Percentiles rank a stretch among this genome's conserved stretches.
phyloP scores from a whole-genome alignment of 2,329 filamentous ascomycete species.

The Clonostachys rhizophaga region DNA sequence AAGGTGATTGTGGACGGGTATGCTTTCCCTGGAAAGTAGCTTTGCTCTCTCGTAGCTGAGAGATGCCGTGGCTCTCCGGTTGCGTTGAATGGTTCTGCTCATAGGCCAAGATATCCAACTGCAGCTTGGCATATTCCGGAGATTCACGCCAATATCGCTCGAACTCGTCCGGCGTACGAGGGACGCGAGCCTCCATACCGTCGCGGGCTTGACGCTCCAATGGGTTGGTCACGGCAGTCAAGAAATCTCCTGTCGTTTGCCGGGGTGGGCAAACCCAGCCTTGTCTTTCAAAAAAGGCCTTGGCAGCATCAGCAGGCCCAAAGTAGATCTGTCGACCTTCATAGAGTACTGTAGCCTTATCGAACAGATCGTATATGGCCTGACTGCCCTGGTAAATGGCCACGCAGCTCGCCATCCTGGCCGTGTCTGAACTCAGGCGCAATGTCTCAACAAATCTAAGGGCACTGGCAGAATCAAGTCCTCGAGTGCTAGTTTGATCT shows the following conservation, averaged over 20 bases:
- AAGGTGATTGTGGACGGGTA: constrained; percentile 49
- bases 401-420: constrained; percentile 54
- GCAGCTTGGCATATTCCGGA: constrained; percentile 32
- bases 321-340: constrained; percentile 77
- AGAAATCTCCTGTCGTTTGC: constrained; percentile 65
- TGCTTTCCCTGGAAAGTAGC: constrained; percentile 45
- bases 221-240: constrained; percentile 65
- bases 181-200: constrained; percentile 58
- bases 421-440: constrained; percentile 59
- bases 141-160: constrained; percentile 42
- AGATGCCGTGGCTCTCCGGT: constrained; percentile 23
- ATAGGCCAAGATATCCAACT: constrained; percentile 44
- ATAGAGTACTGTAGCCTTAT: constrained; percentile 71
- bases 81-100: constrained; percentile 28
- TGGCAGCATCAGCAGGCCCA: constrained; percentile 56
- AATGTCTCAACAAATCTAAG: constrained; percentile 68
- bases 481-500: constrained; percentile 45
- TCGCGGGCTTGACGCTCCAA: constrained; percentile 47
- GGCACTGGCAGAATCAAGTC: constrained; percentile 69
- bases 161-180: constrained; percentile 68
- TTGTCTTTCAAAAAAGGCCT: constrained; percentile 61
- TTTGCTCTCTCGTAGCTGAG: constrained; percentile 40
- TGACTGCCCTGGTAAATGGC: constrained; percentile 71
- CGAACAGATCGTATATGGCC: constrained; percentile 67
- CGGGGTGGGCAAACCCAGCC: constrained; percentile 64